Base-by-base conservation (phyloP, 352 stramenopile species). In the Globisporangium mamillatum region DNA sequence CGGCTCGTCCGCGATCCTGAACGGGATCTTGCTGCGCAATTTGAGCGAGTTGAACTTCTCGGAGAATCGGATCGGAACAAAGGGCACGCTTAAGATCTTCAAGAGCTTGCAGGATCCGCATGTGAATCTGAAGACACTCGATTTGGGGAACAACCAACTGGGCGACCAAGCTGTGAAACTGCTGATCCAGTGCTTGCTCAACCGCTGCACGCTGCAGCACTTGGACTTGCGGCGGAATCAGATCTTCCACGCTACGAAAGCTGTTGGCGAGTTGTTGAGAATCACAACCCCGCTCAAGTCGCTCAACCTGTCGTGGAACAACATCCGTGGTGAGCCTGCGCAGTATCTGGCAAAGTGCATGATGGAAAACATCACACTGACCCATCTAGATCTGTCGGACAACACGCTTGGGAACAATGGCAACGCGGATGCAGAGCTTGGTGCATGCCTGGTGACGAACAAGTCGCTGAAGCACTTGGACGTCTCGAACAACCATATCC, bases 231-330 rank as follows among this genome's bases (percentile, higher is more conserved):
- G 74, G 1, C 75, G 78, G 10, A 93, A 93, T 53, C 74, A 88
- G 27, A 90, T 93, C 56, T 93, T 79, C 34, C 73, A 89, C 63
- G 76, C 85, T 4, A 80, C 85, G 4, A 78, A 77, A 64, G 77
- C 78, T 0, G 67, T 92, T 1, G 86, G 81, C 24, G 81, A 90
- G 63, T 63, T 91, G 12, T 67, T 94, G 41, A 81, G 81, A 2
- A 85, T 89, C 68, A 81, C 82, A 25, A 90, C 78, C 1, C 77
- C 82, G 9, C 67, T 94, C 10, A 67, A 66, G 48, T 79, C 78
- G 5, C 73, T 94, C 14, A 87, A 94, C 27, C 53, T 94, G 14
- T 85, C 81, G 4, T 92, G 84, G 86, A 92, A 92, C 63, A 88
- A 91, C 36, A 90, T 94, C 44, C 81, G 84, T 12, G 79, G 82